Percentiles rank a stretch among this genome's conserved stretches.
Evolutionary conservation across 2,329 filamentous ascomycete species (phyloP).

Genomic region (Dissoconium aciculare): DNA sequence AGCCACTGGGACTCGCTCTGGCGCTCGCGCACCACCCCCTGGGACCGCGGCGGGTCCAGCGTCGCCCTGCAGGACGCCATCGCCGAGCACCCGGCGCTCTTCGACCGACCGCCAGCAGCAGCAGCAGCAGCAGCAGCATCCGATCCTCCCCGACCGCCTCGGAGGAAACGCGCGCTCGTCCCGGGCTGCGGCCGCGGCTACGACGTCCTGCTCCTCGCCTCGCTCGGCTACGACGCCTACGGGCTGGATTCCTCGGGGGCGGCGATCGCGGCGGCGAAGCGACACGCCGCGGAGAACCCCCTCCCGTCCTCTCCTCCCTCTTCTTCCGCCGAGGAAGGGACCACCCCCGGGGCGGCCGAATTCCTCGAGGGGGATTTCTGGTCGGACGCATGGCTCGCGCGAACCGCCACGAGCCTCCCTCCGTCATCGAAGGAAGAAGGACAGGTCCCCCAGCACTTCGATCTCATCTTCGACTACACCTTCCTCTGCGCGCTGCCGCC

Average conservation of each 20-base stretch:
- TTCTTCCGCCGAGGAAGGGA: slow-evolving; percentile 26
- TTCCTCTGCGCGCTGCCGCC: slow-evolving; percentile 48
- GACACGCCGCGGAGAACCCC: slow-evolving; percentile 26
- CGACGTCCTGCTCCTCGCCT: slow-evolving; percentile 61
- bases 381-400: slow-evolving; percentile 40
- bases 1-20: slow-evolving; percentile 32
- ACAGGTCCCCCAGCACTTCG: no score
- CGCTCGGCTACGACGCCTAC: slow-evolving; percentile 61
- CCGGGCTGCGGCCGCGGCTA: slow-evolving; percentile 62
- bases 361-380: slow-evolving; percentile 57
- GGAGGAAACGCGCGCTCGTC: slow-evolving; percentile 51
- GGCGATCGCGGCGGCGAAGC: slow-evolving; percentile 34
- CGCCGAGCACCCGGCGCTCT: slow-evolving; percentile 13
- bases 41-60: slow-evolving; percentile 44
- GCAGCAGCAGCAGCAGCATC: no score
- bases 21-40: slow-evolving; percentile 40
- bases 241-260: slow-evolving; percentile 53
- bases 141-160: no score
- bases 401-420: slow-evolving; percentile 25
- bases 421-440: no score
- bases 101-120: slow-evolving; percentile 10
- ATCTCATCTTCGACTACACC: slow-evolving; percentile 51
- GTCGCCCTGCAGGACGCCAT: slow-evolving; percentile 44
- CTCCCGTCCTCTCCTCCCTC: no score
- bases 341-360: slow-evolving; percentile 36